Conservation (phyloP, 306 rosid species). For the Chamaecrista fasciculata region DNA sequence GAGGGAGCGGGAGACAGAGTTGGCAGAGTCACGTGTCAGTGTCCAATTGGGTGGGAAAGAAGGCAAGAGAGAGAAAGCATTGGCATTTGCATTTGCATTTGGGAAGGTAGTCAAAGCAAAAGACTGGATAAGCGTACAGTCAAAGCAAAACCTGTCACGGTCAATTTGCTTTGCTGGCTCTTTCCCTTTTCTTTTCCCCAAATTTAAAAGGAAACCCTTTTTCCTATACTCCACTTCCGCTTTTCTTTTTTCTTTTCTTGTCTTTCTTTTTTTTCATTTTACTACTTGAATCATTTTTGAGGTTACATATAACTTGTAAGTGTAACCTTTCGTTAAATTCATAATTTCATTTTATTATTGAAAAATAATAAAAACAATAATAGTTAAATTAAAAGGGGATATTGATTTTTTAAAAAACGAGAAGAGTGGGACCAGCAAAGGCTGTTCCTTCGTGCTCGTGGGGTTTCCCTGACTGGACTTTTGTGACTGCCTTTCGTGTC, state of each 20-base stretch:
- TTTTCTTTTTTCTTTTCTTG: no score
- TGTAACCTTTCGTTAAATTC: neutral
- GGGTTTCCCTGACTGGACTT: constrained; percentile 37
- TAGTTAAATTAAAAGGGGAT: constrained; percentile 21
- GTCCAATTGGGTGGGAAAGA: constrained; percentile 26
- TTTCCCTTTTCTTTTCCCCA: constrained; percentile 27
- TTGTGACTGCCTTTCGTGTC: constrained; percentile 35
- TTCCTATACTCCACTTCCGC: neutral
- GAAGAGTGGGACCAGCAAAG: constrained; percentile 28
- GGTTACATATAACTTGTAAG: neutral
- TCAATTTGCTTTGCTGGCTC: constrained; percentile 64
- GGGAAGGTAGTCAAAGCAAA: constrained; percentile 60
- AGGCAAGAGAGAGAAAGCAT: constrained; percentile 9
- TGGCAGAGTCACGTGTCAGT: constrained; percentile 41
- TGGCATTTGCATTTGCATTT: constrained; percentile 22
- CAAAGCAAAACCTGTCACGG: constrained; percentile 66
- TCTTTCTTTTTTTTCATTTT: neutral
- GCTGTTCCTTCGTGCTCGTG: constrained; percentile 45
- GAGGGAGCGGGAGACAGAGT: constrained; percentile 36
- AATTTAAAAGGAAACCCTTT: neutral
- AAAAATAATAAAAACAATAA: no score
- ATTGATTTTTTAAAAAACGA: constrained; percentile 50
- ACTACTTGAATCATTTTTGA: neutral
- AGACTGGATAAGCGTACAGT: constrained; percentile 70
- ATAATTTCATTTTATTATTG: no score